Evolutionary conservation across 768 basidiomycete species (phyloP).

Genomic region (Lactarius trivialis): DNA sequence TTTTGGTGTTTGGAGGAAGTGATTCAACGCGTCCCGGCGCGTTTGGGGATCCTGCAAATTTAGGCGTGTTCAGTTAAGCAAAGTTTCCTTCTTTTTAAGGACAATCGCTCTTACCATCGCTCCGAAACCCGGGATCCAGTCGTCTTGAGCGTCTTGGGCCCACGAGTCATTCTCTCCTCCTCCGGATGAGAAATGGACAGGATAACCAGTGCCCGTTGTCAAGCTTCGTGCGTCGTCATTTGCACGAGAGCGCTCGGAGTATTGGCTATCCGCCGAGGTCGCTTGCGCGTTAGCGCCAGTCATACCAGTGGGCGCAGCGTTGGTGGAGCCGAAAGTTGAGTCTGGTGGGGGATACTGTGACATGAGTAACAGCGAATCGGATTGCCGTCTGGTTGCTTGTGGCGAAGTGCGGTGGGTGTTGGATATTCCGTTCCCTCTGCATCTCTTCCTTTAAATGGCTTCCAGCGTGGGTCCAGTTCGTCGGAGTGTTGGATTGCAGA

Average conservation of each 20-base stretch:
- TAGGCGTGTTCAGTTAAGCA: neutral
- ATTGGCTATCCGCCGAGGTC: neutral
- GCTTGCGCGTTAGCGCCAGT: neutral
- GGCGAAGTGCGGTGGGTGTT: neutral
- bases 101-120: slow-evolving; percentile 8
- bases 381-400: neutral
- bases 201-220: neutral
- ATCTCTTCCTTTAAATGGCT: neutral
- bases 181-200: neutral
- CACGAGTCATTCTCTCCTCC: slow-evolving; percentile 1
- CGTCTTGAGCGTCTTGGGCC: slow-evolving; percentile 9
- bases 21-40: slow-evolving; percentile 12
- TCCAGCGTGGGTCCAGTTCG: neutral
- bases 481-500: neutral
- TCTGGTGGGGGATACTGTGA: slow-evolving; percentile 1
- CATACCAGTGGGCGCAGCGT: neutral
- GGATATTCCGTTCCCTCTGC: neutral
- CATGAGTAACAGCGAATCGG: slow-evolving; percentile 2
- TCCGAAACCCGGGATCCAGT: slow-evolving; percentile 15
- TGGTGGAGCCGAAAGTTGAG: neutral
- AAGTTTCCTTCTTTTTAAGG: too few relatives aligned
- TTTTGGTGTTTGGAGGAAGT: slow-evolving; percentile 8
- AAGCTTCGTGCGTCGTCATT: slow-evolving; percentile 4
- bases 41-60: slow-evolving; percentile 7
- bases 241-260: neutral